phyloP scores from a whole-genome alignment of 352 stramenopile genomes.

The Globisporangium heterothallicum region DNA sequence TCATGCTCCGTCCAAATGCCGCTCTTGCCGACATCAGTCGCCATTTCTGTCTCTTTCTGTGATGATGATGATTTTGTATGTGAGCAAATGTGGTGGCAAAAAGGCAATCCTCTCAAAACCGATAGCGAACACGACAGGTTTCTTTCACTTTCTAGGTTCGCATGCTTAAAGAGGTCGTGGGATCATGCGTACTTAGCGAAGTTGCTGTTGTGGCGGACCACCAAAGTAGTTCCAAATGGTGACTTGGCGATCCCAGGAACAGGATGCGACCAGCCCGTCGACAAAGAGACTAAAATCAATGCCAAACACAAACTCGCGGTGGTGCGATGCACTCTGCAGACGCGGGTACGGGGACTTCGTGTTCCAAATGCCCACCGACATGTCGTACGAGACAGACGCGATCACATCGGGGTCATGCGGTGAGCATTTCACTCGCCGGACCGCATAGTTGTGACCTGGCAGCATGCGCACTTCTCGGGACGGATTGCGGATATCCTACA shows the following conservation, averaged over 20 bases:
- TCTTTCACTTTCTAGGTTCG: too few species aligned
- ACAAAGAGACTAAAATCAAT: slow-evolving; percentile 84
- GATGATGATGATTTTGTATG: too few species aligned
- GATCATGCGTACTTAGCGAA: too few species aligned
- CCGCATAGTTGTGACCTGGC: slow-evolving; percentile 74
- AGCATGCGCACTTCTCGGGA: slow-evolving; percentile 61
- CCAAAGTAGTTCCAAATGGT: slow-evolving; percentile 78
- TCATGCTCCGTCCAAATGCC: slow-evolving; percentile 76
- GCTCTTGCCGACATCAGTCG: slow-evolving; percentile 26
- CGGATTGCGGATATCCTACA: slow-evolving; percentile 75
- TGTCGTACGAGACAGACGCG: slow-evolving; percentile 87
- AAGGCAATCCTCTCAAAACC: too few species aligned
- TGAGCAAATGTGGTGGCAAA: too few species aligned
- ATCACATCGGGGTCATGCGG: slow-evolving; percentile 79
- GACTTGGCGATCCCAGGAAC: slow-evolving; percentile 79
- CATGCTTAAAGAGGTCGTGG: too few species aligned
- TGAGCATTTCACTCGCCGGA: slow-evolving; percentile 82
- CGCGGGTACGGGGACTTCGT: slow-evolving; percentile 69
- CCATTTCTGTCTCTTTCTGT: slow-evolving; percentile 2
- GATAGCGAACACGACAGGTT: too few species aligned
- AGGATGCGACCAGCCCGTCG: slow-evolving; percentile 67
- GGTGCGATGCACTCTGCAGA: slow-evolving; percentile 69
- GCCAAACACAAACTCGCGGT: slow-evolving; percentile 87
- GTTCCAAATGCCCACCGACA: slow-evolving; percentile 88
- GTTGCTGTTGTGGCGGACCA: slow-evolving; percentile 32